phyloP scores from a whole-genome alignment of 192 early-diverging fungal species.

The Entomortierella lignicola region DNA sequence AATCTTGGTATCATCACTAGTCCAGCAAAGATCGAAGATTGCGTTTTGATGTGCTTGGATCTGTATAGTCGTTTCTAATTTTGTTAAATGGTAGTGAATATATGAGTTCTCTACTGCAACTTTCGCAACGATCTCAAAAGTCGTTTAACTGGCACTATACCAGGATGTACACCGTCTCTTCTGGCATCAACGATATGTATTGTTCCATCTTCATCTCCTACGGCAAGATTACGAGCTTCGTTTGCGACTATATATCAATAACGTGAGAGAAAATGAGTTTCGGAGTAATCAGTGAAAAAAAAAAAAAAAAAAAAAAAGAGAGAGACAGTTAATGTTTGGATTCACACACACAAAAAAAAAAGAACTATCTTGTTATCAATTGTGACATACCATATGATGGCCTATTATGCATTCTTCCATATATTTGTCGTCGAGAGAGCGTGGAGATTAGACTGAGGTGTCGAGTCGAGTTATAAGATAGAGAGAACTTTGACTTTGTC shows the following conservation, averaged over 20 bases:
- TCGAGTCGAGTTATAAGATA: slow-evolving; percentile 19
- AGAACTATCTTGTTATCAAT: neutral
- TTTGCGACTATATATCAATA: slow-evolving; percentile 53
- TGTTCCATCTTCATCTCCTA: slow-evolving; percentile 76
- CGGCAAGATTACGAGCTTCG: slow-evolving; percentile 69
- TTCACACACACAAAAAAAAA: too few species aligned
- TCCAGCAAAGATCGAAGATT: slow-evolving; percentile 87
- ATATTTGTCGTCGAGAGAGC: slow-evolving; percentile 17
- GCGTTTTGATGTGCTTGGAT: slow-evolving; percentile 82
- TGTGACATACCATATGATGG: slow-evolving; percentile 30
- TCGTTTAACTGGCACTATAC: neutral
- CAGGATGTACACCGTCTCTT: slow-evolving; percentile 53
- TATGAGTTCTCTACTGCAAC: neutral
- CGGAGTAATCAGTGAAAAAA: too few species aligned
- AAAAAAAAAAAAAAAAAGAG: too few species aligned
- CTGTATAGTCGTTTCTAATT: slow-evolving; percentile 5
- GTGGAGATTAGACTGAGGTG: slow-evolving; percentile 7
- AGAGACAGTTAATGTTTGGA: neutral
- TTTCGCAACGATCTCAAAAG: too few species aligned
- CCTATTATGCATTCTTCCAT: slow-evolving; percentile 18
- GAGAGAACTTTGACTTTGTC: slow-evolving; percentile 9
- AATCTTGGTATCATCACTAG: slow-evolving; percentile 69
- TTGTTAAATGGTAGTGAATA: too few species aligned
- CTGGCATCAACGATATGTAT: slow-evolving; percentile 70
- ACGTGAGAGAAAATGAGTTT: slow-evolving; percentile 32